Evolutionary conservation across 148 eudicot species (phyloP).

Genomic region (Rhododendron henanense): DNA sequence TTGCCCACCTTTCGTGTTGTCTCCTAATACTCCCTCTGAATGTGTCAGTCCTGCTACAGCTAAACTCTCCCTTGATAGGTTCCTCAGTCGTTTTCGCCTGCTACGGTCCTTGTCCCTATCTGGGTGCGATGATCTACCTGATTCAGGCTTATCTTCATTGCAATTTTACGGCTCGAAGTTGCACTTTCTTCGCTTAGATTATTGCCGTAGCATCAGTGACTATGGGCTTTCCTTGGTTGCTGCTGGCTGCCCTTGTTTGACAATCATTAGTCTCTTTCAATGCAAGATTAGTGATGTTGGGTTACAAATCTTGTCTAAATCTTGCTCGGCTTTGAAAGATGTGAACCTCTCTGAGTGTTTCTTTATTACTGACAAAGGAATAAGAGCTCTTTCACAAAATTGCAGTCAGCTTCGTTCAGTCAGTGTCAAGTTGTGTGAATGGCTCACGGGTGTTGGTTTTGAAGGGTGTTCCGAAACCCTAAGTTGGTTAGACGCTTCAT

Average conservation of each 20-base stretch:
- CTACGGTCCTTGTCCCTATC: conserved; percentile 47
- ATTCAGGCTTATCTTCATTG: conserved; percentile 35
- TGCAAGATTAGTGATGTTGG: conserved; percentile 49
- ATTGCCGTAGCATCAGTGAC: too few relatives aligned
- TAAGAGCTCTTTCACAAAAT: conserved; percentile 33
- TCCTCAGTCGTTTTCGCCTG: conserved; percentile 43
- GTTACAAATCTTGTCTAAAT: conserved; percentile 19
- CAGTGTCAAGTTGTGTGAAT: conserved; percentile 33
- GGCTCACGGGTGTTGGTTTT: conserved; percentile 52
- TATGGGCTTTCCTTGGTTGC: too few relatives aligned
- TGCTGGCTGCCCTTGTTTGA: conserved; percentile 27
- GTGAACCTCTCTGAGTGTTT: conserved; percentile 50
- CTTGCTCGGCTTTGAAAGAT: conserved; percentile 39
- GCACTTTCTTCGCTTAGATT: too few relatives aligned
- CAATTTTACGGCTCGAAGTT: conserved; percentile 16
- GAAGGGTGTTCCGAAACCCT: conserved; percentile 42
- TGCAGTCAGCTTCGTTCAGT: conserved; percentile 44
- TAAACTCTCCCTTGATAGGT: neutral
- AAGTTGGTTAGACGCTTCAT: conserved; percentile 48
- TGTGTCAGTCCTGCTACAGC: too few relatives aligned
- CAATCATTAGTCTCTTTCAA: conserved; percentile 33
- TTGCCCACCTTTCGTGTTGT: too few relatives aligned
- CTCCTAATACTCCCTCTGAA: too few relatives aligned
- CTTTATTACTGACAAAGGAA: conserved; percentile 46
- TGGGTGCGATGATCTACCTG: conserved; percentile 56